phyloP scores from a whole-genome alignment of 2,329 filamentous ascomycete genomes.

The Calonectria naviculata region DNA sequence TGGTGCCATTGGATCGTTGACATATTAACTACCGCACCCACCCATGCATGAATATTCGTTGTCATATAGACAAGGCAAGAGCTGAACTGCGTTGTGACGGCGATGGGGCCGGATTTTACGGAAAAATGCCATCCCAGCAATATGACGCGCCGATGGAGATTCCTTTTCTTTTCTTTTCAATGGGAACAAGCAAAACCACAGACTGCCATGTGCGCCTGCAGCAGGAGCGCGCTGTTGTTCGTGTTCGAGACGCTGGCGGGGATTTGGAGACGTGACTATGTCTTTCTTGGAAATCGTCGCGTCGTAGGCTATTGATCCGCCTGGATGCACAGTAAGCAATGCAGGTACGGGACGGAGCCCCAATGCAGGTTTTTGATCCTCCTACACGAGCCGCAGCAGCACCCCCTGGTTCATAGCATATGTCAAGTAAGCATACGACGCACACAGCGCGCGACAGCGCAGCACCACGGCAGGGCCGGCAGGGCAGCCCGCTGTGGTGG shows the following conservation, averaged over 20 bases:
- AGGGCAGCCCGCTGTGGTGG: background rate
- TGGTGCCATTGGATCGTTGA: background rate
- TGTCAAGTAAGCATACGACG: conserved; percentile 1
- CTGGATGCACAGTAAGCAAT: background rate
- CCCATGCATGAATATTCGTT: conserved; percentile 11
- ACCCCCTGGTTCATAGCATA: background rate
- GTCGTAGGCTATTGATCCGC: background rate
- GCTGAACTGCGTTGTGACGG: background rate
- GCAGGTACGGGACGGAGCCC: background rate
- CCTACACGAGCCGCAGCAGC: background rate
- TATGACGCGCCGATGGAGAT: background rate
- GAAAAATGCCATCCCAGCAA: conserved; percentile 6
- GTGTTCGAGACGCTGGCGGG: conserved; percentile 1
- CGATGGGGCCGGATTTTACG: background rate
- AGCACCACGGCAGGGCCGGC: conserved; percentile 5
- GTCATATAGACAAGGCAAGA: background rate
- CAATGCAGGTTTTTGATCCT: background rate
- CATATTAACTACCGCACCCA: background rate
- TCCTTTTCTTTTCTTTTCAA: background rate
- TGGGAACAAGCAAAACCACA: background rate
- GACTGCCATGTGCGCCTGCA: conserved; percentile 2
- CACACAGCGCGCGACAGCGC: background rate
- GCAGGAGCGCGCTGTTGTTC: background rate
- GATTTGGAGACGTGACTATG: background rate
- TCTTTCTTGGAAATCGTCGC: background rate